phyloP scores from a whole-genome alignment of 768 basidiomycete genomes.

The Podaxis sp. region DNA sequence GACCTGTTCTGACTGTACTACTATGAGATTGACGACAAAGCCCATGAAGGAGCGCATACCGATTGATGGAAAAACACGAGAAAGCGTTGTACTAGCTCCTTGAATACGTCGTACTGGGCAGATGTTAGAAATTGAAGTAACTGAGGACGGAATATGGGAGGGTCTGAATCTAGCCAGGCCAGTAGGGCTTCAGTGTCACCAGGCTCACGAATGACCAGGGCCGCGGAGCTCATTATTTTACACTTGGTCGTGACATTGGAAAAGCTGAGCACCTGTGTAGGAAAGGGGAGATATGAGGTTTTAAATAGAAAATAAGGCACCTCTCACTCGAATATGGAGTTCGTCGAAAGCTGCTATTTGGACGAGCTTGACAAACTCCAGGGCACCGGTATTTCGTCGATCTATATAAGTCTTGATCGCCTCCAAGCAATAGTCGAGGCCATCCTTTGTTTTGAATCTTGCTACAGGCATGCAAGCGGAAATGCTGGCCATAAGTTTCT shows the following conservation, averaged over 20 bases:
- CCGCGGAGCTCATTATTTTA: not conserved
- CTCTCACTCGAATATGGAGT: not conserved
- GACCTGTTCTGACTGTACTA: not conserved
- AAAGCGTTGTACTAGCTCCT: not conserved
- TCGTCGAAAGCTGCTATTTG: not conserved
- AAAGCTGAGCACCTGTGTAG: not conserved
- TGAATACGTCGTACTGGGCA: not conserved
- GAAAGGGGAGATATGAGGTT: not conserved
- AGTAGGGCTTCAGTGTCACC: not conserved
- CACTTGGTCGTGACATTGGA: not conserved
- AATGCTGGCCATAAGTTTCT: not conserved
- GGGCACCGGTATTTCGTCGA: not conserved
- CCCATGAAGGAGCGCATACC: not conserved
- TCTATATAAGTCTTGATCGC: not conserved
- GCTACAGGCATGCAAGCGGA: not conserved
- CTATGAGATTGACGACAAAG: not conserved
- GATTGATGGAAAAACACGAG: not conserved
- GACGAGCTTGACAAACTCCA: not conserved
- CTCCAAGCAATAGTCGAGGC: not conserved
- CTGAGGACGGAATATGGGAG: not conserved
- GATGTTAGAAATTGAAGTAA: not conserved
- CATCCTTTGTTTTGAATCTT: not conserved
- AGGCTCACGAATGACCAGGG: not conserved
- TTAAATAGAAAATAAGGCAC: not conserved
- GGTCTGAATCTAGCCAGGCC: not conserved